Percentiles rank a stretch among this genome's conserved stretches.
Conservation (phyloP, 1,139 yeast genomes). For the Yarrowia galli region DNA sequence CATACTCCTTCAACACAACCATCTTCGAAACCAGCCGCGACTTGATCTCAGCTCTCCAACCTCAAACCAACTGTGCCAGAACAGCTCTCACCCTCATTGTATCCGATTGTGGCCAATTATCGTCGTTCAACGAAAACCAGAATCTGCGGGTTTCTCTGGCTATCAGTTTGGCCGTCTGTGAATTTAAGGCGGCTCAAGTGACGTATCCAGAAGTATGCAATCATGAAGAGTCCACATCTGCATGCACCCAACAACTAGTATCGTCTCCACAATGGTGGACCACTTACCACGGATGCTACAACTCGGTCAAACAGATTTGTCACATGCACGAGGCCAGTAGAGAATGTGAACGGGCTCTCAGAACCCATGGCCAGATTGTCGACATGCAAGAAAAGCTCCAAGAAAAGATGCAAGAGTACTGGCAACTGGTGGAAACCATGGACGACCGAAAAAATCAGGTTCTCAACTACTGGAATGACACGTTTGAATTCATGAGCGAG, state of each 20-base stretch:
- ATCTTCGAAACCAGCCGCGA: constrained; percentile 28
- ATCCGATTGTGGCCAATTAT: constrained; percentile 3
- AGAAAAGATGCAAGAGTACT: constrained; percentile 1
- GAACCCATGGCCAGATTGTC: constrained; percentile 12
- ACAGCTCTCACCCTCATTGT: constrained; percentile 35
- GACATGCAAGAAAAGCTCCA: constrained; percentile 29
- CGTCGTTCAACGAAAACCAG: constrained; percentile 39
- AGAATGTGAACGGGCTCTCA: constrained; percentile 14
- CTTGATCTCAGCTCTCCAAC: constrained; percentile 16
- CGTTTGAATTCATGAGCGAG: constrained; percentile 19
- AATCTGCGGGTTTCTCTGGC: constrained; percentile 45
- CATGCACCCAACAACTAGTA: constrained; percentile 48
- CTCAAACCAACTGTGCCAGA: constrained; percentile 33
- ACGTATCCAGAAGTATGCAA: constrained; percentile 47
- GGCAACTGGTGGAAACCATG: not conserved
- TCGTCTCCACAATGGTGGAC: constrained; percentile 53
- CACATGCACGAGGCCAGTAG: constrained; percentile 41
- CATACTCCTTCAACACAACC: constrained; percentile 15
- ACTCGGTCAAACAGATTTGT: constrained; percentile 49
- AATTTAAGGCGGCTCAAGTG: constrained; percentile 48
- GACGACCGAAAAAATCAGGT: not conserved
- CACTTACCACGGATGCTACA: constrained; percentile 51
- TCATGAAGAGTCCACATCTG: constrained; percentile 13
- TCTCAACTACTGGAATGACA: constrained; percentile 13
- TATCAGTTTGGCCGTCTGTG: constrained; percentile 49